A percentile compares a stretch with the other conserved stretches of the same genome.
These are phyloP conservation scores for Avena insularis DNA, from an alignment of 176 grass and related monocot species.

Conservation along the genomic window DNA sequence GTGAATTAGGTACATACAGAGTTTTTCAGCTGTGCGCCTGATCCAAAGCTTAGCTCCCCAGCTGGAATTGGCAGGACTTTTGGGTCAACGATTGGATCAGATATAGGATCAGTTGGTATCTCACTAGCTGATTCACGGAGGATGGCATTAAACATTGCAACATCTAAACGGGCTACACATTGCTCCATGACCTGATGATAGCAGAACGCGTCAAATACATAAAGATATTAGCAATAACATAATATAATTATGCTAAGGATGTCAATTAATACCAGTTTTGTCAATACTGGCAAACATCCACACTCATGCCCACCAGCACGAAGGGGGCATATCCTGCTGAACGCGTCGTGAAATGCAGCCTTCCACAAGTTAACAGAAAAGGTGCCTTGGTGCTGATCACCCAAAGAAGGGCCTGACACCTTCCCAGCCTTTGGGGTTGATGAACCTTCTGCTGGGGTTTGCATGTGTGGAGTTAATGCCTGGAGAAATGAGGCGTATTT, in stretches of 20 bases:
- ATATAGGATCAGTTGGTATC: slow-evolving; percentile 93
- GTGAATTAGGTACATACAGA: slow-evolving; percentile 61
- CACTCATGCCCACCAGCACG: slow-evolving; percentile 78
- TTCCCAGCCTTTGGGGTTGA: slow-evolving; percentile 60
- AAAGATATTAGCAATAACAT: slow-evolving; percentile 36
- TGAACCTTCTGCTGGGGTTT: slow-evolving; percentile 60
- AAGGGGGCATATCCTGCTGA: slow-evolving; percentile 82
- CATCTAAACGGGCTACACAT: slow-evolving; percentile 84
- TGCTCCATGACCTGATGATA: slow-evolving; percentile 94
- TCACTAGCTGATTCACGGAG: slow-evolving; percentile 83
- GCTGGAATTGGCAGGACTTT: slow-evolving; percentile 94
- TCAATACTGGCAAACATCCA: slow-evolving; percentile 81
- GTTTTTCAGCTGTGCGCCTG: slow-evolving; percentile 95
- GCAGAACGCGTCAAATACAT: slow-evolving; percentile 9
- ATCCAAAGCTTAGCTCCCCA: slow-evolving; percentile 93
- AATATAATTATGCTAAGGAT: slow-evolving; percentile 14
- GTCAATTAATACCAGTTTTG: slow-evolving; percentile 76
- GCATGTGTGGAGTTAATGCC: slow-evolving; percentile 88
- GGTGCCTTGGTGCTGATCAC: slow-evolving; percentile 73
- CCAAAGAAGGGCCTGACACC: slow-evolving; percentile 68
- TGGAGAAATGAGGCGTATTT: slow-evolving; percentile 42
- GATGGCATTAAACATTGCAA: slow-evolving; percentile 99
- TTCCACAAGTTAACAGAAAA: slow-evolving; percentile 93
- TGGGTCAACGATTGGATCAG: slow-evolving; percentile 84
- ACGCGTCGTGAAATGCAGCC: slow-evolving; percentile 79